Conservation (phyloP, 805 yeast genomes). For the Metschnikowia dekortorum region DNA sequence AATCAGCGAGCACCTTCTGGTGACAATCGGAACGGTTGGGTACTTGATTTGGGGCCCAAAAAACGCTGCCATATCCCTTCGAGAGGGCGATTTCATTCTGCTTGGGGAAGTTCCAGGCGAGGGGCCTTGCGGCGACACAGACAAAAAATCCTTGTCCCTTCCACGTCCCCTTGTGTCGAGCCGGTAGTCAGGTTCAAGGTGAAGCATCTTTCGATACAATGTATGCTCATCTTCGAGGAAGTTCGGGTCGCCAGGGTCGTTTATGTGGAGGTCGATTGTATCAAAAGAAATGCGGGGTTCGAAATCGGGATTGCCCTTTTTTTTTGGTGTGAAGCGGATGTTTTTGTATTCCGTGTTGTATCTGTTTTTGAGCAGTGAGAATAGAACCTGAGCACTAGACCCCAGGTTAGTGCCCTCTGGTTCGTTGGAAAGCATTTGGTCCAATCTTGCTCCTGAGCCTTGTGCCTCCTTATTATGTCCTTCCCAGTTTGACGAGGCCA, state of each 20-base stretch:
- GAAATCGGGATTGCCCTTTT: conserved; percentile 11
- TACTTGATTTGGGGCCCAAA: conserved; percentile 20
- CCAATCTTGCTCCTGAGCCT: neutral
- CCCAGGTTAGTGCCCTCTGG: neutral
- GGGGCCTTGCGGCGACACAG: conserved; percentile 7
- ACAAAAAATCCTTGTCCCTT: conserved; percentile 10
- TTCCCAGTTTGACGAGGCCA: conserved; percentile 1
- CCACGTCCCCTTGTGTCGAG: conserved; percentile 15
- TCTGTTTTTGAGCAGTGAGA: conserved; percentile 9
- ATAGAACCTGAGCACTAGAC: conserved; percentile 7
- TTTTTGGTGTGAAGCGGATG: conserved; percentile 4
- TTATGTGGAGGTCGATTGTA: conserved; percentile 41
- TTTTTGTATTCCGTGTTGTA: conserved; percentile 13
- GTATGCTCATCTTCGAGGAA: conserved; percentile 17
- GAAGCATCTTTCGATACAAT: conserved; percentile 15
- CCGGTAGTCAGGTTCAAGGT: conserved; percentile 1
- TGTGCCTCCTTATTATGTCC: neutral
- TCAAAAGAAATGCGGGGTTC: conserved; percentile 48
- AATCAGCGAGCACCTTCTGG: conserved; percentile 40
- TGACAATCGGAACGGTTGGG: conserved; percentile 39
- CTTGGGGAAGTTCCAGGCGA: conserved; percentile 22
- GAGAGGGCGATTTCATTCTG: conserved; percentile 14
- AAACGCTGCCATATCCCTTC: conserved; percentile 11
- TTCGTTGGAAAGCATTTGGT: neutral
- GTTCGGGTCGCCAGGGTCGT: conserved; percentile 17